Base-by-base conservation (phyloP, 306 rosid species). In the Inga oerstediana region DNA sequence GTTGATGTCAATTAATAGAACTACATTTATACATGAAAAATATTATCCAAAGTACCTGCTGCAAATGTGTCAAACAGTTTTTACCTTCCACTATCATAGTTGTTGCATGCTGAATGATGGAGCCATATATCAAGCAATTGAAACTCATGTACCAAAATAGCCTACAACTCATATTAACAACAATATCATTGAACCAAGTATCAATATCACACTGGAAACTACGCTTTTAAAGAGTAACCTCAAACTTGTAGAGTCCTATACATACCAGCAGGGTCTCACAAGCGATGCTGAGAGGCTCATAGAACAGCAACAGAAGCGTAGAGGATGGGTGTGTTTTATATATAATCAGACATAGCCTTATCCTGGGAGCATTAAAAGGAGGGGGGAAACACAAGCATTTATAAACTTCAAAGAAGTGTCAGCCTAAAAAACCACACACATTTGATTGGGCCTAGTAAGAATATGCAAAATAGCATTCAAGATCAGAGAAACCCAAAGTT, bases 91-190 rank as follows among this genome's bases (percentile, higher is more conserved):
- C 92, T 91, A 84, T 87, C 91, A 82, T 88, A 80, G 85, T 88
- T 78, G 79, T 78, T 85, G 90, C 91, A 89, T 80, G 94, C 92
- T 84, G 98, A 96, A 90, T 95, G 97, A 84, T 93, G 94, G 73
- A 91, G 81, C 98, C 99, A 96, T 87, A 96, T 91, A 84, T 96
- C 99, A 87, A 96, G 95, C 78, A 96, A 88, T 87, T 96, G 98
- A 88, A 96, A 96, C 66, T 98, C 98, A 83, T 94, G 99, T 75
- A 94, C 94, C 93, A 96, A 90, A 81, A 96, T 87, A 83, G 97
- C 99, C 99, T 94, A 80, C 91, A 86, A 78, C 46, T 78, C 74
- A 81, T 34, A 41, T 70, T 20, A 27, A 72, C 43, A 79, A 27
- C 71, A 76, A 84, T 72, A 68, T 52, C 80, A 58, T 30, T 71